These are phyloP conservation scores for Craspedostauros australis DNA, from an alignment of 108 stramenopile species.

Conservation along the genomic window DNA sequence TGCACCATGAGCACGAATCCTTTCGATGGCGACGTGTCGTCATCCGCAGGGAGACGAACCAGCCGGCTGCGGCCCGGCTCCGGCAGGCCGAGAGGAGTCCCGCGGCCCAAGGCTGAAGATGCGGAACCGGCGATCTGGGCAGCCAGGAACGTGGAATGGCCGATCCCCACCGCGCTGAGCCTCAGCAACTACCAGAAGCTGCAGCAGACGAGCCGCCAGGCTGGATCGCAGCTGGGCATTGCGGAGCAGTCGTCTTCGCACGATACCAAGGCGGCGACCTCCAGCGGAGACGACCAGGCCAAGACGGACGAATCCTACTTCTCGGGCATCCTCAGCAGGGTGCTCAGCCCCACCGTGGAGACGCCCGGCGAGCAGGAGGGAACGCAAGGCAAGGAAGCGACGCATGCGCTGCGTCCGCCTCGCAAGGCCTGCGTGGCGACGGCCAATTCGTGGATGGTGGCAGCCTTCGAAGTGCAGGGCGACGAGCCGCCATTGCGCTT, in stretches of 20 bases:
- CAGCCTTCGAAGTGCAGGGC: constrained; percentile 45
- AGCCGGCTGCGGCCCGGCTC: no score
- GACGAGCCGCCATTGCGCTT: constrained; percentile 24
- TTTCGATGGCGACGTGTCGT: no score
- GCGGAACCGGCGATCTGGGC: constrained; percentile 62
- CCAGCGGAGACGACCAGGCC: constrained; percentile 1
- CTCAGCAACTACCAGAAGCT: constrained; percentile 45
- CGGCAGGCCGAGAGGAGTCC: no score
- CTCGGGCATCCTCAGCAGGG: constrained; percentile 47
- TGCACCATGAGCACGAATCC: no score
- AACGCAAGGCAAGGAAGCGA: constrained; percentile 1
- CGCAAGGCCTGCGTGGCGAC: constrained; percentile 57
- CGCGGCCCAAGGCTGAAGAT: constrained; percentile 12
- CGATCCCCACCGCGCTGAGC: constrained; percentile 50
- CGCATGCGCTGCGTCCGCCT: constrained; percentile 60
- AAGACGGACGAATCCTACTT: constrained; percentile 10
- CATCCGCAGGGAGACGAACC: no score
- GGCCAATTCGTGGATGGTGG: constrained; percentile 82
- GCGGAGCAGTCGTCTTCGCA: constrained; percentile 8
- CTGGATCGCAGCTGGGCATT: constrained; percentile 45
- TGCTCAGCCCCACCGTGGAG: constrained; percentile 31
- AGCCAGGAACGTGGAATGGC: constrained; percentile 80
- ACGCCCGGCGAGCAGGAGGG: constrained; percentile 4
- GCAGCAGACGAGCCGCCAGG: constrained; percentile 28
- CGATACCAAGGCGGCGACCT: not conserved